phyloP scores from a whole-genome alignment of 176 grass and related monocot genomes.

The Bolboschoenus planiculmis region DNA sequence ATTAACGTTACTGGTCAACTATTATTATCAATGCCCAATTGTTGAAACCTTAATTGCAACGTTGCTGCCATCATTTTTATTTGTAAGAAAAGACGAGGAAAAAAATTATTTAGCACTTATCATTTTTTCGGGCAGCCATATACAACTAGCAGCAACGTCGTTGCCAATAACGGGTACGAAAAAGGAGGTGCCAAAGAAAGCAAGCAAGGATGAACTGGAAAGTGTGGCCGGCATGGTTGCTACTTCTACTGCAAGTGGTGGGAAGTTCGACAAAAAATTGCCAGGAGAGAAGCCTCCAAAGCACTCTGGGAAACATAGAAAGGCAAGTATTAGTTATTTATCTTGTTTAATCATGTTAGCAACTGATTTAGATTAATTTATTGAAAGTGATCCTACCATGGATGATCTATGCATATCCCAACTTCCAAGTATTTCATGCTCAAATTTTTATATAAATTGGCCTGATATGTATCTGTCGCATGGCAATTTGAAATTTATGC shows the following conservation, averaged over 20 bases:
- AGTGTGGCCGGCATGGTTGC: conserved; percentile 78
- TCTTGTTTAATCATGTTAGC: neutral
- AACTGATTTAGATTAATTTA: neutral
- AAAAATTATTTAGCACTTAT: neutral
- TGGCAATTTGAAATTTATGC: too few species aligned
- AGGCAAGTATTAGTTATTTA: conserved; percentile 28
- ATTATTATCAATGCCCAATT: neutral
- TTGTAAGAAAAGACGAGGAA: neutral
- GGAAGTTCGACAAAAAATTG: conserved; percentile 87
- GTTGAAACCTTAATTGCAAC: neutral
- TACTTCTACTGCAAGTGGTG: conserved; percentile 81
- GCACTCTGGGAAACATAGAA: conserved; percentile 77
- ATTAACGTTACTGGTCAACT: neutral
- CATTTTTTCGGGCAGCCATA: conserved; percentile 45
- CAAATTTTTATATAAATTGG: neutral
- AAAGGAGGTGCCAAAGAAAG: conserved; percentile 56
- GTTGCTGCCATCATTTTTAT: neutral
- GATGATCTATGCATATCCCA: neutral
- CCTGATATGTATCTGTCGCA: neutral
- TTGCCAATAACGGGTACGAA: conserved; percentile 74
- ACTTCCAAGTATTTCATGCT: neutral
- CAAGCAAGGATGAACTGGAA: conserved; percentile 75
- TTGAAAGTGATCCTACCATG: neutral
- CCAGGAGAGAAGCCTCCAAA: conserved; percentile 82
- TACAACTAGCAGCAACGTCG: conserved; percentile 72